These are phyloP conservation scores for Carallia brachiata DNA, from an alignment of 345 rosid species.

Conservation along the genomic window DNA sequence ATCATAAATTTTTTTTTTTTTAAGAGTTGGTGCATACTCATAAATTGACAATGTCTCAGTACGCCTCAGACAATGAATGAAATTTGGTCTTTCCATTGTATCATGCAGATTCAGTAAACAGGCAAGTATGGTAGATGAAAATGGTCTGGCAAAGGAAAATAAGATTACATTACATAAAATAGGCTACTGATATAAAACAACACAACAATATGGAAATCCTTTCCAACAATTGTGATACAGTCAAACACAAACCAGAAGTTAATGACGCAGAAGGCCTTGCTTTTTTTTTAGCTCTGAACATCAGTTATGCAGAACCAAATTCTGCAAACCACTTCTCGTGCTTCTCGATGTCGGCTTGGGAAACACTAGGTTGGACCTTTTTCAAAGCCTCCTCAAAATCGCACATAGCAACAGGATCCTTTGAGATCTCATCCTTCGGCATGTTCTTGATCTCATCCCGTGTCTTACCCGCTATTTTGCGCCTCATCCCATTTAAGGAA, in stretches of 20 bases:
- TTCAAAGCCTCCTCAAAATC: slow-evolving; percentile 93
- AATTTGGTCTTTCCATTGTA: not conserved
- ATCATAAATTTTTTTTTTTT: no score
- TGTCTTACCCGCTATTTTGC: slow-evolving; percentile 97
- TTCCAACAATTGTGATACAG: not conserved
- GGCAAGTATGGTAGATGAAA: not conserved
- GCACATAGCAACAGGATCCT: slow-evolving; percentile 98
- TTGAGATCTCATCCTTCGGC: slow-evolving; percentile 96
- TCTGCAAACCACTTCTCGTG: slow-evolving; percentile 97
- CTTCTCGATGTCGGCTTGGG: slow-evolving; percentile 84
- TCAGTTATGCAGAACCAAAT: slow-evolving; percentile 82
- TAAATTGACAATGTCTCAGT: no score
- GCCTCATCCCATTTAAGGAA: slow-evolving; percentile 98
- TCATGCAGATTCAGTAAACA: not conserved
- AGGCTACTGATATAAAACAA: slow-evolving; percentile 7
- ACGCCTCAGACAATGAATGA: no score
- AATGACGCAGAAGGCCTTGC: not conserved
- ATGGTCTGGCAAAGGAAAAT: not conserved
- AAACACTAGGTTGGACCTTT: slow-evolving; percentile 95
- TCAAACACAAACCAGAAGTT: not conserved
- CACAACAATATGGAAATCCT: slow-evolving; percentile 5
- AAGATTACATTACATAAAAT: slow-evolving; percentile 7
- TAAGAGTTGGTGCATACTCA: no score
- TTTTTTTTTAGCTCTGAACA: not conserved
- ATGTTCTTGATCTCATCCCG: slow-evolving; percentile 98